Base-by-base conservation (phyloP, 148 eudicot species). In the Rhododendron mucronatum region DNA sequence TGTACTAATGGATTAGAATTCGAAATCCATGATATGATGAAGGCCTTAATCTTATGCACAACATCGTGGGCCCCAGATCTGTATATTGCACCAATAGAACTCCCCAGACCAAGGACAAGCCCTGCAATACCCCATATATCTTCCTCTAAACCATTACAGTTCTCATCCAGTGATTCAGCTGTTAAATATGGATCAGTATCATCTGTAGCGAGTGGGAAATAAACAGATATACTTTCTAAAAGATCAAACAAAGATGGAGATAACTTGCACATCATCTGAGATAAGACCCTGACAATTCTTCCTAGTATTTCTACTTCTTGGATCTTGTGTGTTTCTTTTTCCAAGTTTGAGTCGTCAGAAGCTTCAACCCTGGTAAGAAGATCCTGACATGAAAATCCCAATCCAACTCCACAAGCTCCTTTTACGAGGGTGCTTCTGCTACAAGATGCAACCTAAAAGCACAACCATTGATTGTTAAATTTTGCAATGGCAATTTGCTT, bases 111-210 rank as follows among this genome's bases (percentile, higher is more conserved):
- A 50, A 94, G 84, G 84, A 97, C 86, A 85, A 95, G 95, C 85
- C 99, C 99, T 83, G 98, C 91, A 87, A 92, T 89, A 87, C 98
- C 99, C 98, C 99, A 97, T 82, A 90, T 75, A 90, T 97, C 99
- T 86, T 91, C 95, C 86, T 90, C 96, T 86, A 86, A 79, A 85
- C 90, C 88, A 88, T 92, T 90, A 87, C 28, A 78, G 78, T 86
- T 88, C 84, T 83, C 85, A 39, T 82, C 65, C 57, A 45, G 75
- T 21, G 83, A 86, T n/a, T 91, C 89, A 89, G 69, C 86, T 73
- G 75, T 57, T 82, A 85, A n/a, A 81, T 80, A 82, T 26, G 85
- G 81, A 69, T 87, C 75, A 75, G 71, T 86, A 85, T 84, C 87
- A 80, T 89, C 89, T 53, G 90, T 77, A 47, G 84, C 93, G 44